Conservation (phyloP, 345 rosid species). For the Lepidium sativum region DNA sequence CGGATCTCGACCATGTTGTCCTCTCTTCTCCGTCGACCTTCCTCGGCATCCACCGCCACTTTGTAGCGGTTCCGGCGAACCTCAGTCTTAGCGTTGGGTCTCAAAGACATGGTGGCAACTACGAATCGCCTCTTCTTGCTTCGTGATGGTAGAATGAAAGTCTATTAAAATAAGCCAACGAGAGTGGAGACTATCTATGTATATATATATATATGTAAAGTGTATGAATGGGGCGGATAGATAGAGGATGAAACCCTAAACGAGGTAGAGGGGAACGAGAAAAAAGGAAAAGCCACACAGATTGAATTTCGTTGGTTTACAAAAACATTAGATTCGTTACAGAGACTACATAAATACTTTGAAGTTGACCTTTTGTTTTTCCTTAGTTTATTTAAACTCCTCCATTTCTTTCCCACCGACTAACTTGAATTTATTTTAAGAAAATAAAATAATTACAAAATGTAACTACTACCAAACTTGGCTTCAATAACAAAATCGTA, state of each 20-base stretch:
- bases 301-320: slow-evolving; percentile 14
- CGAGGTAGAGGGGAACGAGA: slow-evolving; percentile 9
- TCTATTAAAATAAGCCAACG: not conserved
- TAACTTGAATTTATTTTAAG: not conserved
- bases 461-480: not conserved
- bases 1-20: slow-evolving; percentile 96
- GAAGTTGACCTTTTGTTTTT: not conserved
- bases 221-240: slow-evolving; percentile 12
- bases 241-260: slow-evolving; percentile 16
- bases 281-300: not conserved
- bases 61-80: slow-evolving; percentile 68
- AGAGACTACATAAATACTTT: not conserved
- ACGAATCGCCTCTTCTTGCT: not conserved
- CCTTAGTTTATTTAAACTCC: no score
- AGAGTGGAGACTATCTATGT: not conserved
- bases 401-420: no score
- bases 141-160: not conserved
- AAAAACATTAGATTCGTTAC: not conserved
- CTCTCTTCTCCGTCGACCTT: slow-evolving; percentile 81
- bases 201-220: no score
- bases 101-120: slow-evolving; percentile 53
- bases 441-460: not conserved
- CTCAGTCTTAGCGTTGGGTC: slow-evolving; percentile 70
- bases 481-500: not conserved
- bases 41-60: slow-evolving; percentile 79